Evolutionary conservation across 164 flowering plant species (phyloP).

Genomic region (Hamamelis virginiana): DNA sequence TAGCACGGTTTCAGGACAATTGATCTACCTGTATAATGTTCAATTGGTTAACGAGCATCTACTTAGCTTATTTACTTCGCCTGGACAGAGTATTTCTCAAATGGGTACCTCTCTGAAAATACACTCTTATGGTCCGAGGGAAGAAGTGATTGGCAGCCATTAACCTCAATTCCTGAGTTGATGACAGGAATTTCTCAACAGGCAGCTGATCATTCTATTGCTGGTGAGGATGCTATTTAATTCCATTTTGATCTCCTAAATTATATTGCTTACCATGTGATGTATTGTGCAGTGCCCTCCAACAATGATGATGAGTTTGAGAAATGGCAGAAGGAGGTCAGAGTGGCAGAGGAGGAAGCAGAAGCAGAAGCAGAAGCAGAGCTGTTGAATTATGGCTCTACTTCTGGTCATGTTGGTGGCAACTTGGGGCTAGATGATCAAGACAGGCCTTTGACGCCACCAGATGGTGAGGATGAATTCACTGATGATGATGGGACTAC

Average conservation of each 20-base stretch:
- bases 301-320: constrained; percentile 64
- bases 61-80: constrained; percentile 59
- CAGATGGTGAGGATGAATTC: constrained; percentile 95
- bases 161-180: constrained; percentile 71
- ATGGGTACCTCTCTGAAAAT: constrained; percentile 62
- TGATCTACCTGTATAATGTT: constrained; percentile 42
- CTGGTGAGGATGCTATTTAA: constrained; percentile 26
- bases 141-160: constrained; percentile 78
- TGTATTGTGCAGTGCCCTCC: constrained; percentile 36
- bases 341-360: constrained; percentile 53
- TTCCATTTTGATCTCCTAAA: not conserved
- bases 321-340: constrained; percentile 79
- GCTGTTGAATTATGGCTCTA: constrained; percentile 24
- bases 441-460: constrained; percentile 73
- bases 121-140: constrained; percentile 90
- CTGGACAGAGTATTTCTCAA: constrained; percentile 74
- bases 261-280: not conserved
- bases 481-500: constrained; percentile 96
- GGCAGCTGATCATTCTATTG: constrained; percentile 23
- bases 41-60: constrained; percentile 43
- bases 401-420: constrained; percentile 15
- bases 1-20: constrained; percentile 41
- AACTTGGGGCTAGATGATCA: constrained; percentile 32
- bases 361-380: constrained; percentile 47
- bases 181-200: constrained; percentile 20